Conservation (phyloP, 495 filamentous ascomycete species). For the Platismatia glauca region DNA sequence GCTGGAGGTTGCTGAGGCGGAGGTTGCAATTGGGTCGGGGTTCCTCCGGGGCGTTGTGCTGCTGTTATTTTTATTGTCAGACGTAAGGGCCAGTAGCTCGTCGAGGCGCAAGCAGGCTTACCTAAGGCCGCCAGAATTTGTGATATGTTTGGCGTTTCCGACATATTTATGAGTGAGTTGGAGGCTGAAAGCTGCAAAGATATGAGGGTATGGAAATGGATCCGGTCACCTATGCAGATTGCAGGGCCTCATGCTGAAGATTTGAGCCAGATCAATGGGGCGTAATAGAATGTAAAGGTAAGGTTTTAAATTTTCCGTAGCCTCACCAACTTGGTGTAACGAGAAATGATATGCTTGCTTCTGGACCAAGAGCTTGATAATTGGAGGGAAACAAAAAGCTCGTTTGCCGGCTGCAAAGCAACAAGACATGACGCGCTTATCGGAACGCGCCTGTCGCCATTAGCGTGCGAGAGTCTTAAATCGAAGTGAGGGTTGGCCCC, state of each 20-base stretch:
- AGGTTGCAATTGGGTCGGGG: constrained; percentile 35
- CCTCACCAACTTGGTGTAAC: background rate
- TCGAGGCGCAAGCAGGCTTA: background rate
- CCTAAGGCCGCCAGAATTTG: constrained; percentile 11
- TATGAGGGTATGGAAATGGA: background rate
- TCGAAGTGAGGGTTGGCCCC: too few species aligned
- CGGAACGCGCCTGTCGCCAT: background rate
- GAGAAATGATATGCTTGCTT: background rate
- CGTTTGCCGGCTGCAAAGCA: background rate
- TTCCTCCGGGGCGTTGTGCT: constrained; percentile 9
- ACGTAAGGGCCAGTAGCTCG: background rate
- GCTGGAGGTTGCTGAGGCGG: constrained; percentile 29
- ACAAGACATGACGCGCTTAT: background rate
- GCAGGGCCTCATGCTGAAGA: background rate
- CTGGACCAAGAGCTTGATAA: too few species aligned
- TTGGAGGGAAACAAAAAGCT: background rate
- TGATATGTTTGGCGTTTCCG: constrained; percentile 10
- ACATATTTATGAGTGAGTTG: background rate
- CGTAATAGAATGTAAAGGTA: background rate
- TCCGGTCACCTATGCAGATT: background rate
- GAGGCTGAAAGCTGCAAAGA: background rate
- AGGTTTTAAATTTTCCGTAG: background rate
- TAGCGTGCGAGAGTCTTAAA: too few species aligned
- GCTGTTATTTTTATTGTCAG: background rate
- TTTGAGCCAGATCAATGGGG: background rate